Evolutionary conservation across 306 rosid species (phyloP).

Genomic region (Bauhinia variegata): DNA sequence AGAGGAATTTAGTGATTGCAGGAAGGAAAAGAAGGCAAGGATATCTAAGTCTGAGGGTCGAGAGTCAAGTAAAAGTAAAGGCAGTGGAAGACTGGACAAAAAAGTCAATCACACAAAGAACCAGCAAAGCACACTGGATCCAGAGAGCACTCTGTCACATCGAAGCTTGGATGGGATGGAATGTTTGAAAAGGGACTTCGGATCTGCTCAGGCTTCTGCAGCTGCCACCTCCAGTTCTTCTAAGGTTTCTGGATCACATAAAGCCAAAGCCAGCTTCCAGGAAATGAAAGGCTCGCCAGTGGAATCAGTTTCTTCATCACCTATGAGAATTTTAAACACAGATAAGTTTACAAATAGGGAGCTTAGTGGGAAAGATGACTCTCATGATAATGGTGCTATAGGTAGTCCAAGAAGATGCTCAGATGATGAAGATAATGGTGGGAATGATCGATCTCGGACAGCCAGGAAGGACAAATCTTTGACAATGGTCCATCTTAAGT

Average conservation of each 20-base stretch:
- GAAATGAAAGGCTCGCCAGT: slow-evolving; percentile 96
- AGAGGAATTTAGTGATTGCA: slow-evolving; percentile 59
- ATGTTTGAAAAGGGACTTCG: slow-evolving; percentile 69
- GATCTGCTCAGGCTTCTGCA: slow-evolving; percentile 58
- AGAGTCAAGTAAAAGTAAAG: slow-evolving; percentile 78
- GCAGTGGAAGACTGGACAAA: slow-evolving; percentile 67
- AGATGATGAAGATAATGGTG: slow-evolving; percentile 68
- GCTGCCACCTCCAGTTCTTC: slow-evolving; percentile 99
- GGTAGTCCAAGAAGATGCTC: slow-evolving; percentile 65
- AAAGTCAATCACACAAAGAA: slow-evolving; percentile 61
- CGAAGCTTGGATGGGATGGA: slow-evolving; percentile 67
- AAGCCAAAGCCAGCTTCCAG: slow-evolving; percentile 79
- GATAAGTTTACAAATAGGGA: slow-evolving; percentile 62
- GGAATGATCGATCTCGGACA: slow-evolving; percentile 62
- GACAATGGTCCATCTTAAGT: no score
- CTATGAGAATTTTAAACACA: slow-evolving; percentile 71
- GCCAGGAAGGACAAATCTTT: slow-evolving; percentile 58
- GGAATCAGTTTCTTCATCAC: slow-evolving; percentile 98
- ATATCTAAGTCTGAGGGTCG: slow-evolving; percentile 72
- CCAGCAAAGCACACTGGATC: slow-evolving; percentile 53
- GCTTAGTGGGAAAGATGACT: slow-evolving; percentile 56
- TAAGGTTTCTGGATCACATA: slow-evolving; percentile 92
- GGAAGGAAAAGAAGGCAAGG: slow-evolving; percentile 79
- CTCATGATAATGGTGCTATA: slow-evolving; percentile 45
- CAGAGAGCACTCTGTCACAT: slow-evolving; percentile 47